Base-by-base conservation (phyloP, 2,329 filamentous ascomycete species). In the Colletotrichum siamense region DNA sequence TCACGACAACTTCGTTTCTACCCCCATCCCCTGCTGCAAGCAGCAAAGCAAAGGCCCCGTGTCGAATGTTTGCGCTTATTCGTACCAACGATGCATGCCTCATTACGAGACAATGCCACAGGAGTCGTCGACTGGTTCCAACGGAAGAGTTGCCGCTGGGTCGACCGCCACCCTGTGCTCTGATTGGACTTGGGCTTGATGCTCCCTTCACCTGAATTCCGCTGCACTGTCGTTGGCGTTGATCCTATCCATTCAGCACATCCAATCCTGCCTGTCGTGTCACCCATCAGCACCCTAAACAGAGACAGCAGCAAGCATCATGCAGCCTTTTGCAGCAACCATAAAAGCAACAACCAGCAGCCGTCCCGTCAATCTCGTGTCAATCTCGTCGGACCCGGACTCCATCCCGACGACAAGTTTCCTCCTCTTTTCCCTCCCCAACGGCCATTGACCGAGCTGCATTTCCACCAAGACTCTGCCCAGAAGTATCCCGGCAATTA, bases 361-460 rank as follows among this genome's bases (percentile, higher is more conserved):
- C 49, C 65, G 36, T 30, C 52, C 30, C 49, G 65, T 55, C 44
- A 57, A 55, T 55, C 65, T 34, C 22, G 28, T 68, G 49, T 34
- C 44, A 57, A 55, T 55, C 49, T 26, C 30, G 18, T 68, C 44
- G 65, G 65, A 68, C 26, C 65, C 65, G 65, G 44, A 24, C 65
- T 22, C 52, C 32, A 36, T 59, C 49, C 30, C 30, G 66, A 22
- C 66, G n/a, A 39, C 32, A 57, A 57, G 52, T 69, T 69, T 69
- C 66, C 66, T 69, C 66, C n/a, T 69, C 52, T 69, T 61, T 61
- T 44, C 66, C 52, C 49, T 39, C n/a, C 63, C 28, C 36, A 62
- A 72, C 73, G 52, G 61, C 62, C 34, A 36, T 72, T 72, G 62
- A 55, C 73, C 62, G 62, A 67, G 34, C 30, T 32, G 49, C n/a